Conservation (phyloP, 1,139 yeast genomes). For the Geotrichum candidum region DNA sequence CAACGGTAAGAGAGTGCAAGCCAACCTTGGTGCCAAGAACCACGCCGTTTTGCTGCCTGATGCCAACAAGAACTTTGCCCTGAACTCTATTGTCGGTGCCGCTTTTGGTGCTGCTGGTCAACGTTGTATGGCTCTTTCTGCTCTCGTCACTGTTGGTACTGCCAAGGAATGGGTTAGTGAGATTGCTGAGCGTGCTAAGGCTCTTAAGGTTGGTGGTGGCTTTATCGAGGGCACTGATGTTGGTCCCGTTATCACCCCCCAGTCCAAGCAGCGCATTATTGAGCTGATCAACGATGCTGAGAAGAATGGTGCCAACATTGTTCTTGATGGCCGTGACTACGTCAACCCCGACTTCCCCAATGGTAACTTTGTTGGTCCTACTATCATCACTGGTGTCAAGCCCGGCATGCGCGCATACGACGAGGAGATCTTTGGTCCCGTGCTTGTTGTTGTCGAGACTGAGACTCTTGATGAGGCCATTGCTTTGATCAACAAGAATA, state of each 20-base stretch:
- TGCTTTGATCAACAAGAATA: constrained; percentile 55
- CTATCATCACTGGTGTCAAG: constrained; percentile 56
- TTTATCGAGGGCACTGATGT: constrained; percentile 56
- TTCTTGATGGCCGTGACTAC: constrained; percentile 59
- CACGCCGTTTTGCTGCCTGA: constrained; percentile 71
- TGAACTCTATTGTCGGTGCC: constrained; percentile 67
- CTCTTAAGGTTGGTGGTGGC: constrained; percentile 60
- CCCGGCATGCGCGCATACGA: constrained; percentile 70
- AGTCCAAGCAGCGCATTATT: constrained; percentile 49
- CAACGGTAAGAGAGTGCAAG: constrained; percentile 71
- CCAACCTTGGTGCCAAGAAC: constrained; percentile 74
- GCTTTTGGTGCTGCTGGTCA: constrained; percentile 86
- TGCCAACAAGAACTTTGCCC: constrained; percentile 59
- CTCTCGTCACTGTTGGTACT: constrained; percentile 68
- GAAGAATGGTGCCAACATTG: constrained; percentile 49
- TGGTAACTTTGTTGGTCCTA: constrained; percentile 74
- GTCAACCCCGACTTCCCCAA: constrained; percentile 49
- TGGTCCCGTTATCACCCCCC: constrained; percentile 68
- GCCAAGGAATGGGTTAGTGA: constrained; percentile 62
- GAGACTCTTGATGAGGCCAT: constrained; percentile 72
- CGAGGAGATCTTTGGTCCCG: constrained; percentile 76
- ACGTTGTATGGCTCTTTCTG: constrained; percentile 79
- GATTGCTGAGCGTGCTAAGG: constrained; percentile 52
- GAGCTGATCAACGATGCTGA: constrained; percentile 54
- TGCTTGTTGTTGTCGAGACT: constrained; percentile 55